Conservation (phyloP, 345 rosid genomes). For the Noccaea bulbosa region DNA sequence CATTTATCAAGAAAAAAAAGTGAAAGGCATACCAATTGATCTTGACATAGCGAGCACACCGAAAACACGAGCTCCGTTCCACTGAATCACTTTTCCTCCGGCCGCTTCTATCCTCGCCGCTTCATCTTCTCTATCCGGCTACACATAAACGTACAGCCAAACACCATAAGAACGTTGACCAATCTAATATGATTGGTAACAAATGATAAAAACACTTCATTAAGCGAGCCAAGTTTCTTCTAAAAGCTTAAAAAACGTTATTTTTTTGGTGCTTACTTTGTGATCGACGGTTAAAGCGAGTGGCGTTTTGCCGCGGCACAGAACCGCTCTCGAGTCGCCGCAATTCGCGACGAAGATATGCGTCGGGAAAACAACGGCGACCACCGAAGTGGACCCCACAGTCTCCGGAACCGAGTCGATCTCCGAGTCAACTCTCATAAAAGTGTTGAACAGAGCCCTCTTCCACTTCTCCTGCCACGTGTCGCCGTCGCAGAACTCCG, state of each 20-base stretch:
- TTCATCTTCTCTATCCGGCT: slow-evolving; percentile 92
- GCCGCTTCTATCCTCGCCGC: slow-evolving; percentile 73
- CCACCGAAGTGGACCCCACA: slow-evolving; percentile 89
- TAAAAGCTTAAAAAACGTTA: neutral
- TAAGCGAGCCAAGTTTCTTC: neutral
- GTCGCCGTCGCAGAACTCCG: slow-evolving; percentile 42
- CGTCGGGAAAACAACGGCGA: slow-evolving; percentile 59
- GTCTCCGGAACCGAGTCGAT: slow-evolving; percentile 59
- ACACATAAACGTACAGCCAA: slow-evolving; percentile 35
- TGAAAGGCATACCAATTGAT: slow-evolving; percentile 57
- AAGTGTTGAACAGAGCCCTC: slow-evolving; percentile 63
- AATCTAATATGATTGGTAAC: slow-evolving; percentile 6
- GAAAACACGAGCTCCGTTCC: slow-evolving; percentile 80
- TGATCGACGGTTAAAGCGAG: slow-evolving; percentile 71
- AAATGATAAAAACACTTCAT: neutral
- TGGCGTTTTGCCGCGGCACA: slow-evolving; percentile 64
- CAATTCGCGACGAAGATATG: slow-evolving; percentile 71
- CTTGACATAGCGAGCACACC: slow-evolving; percentile 96
- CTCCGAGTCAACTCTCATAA: slow-evolving; percentile 68
- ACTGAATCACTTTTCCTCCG: slow-evolving; percentile 75
- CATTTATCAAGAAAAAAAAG: neutral
- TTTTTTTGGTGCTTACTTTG: slow-evolving; percentile 49
- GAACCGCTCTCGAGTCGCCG: slow-evolving; percentile 86
- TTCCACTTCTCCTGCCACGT: slow-evolving; percentile 61
- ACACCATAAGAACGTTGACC: slow-evolving; percentile 1